These are phyloP conservation scores for Vanderwaltozyma yarrowii DNA, from an alignment of 805 yeast genomes.

Conservation along the genomic window DNA sequence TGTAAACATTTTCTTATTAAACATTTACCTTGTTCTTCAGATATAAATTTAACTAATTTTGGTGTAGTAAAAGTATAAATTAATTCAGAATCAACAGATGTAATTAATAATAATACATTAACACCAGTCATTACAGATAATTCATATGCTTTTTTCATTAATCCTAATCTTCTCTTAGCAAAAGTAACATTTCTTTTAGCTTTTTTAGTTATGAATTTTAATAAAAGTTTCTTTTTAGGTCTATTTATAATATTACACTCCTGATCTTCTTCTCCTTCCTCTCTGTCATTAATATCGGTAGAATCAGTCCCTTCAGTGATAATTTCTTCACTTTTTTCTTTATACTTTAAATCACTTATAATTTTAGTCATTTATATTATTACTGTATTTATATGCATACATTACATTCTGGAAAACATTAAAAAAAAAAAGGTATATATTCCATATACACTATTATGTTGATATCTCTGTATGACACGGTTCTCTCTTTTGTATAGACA, in stretches of 20 bases:
- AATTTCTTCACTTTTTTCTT: too few species aligned
- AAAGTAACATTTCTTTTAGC: constrained; percentile 96
- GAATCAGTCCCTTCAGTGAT: too few species aligned
- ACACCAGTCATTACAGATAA: constrained; percentile 92
- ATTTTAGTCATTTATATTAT: too few species aligned
- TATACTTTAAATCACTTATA: too few species aligned
- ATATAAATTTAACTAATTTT: constrained; percentile 87
- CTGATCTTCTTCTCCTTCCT: too few species aligned
- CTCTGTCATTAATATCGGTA: too few species aligned
- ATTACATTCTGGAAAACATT: too few species aligned
- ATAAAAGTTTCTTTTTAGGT: constrained; percentile 20
- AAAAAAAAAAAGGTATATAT: too few species aligned
- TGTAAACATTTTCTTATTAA: constrained; percentile 36
- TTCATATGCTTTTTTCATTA: constrained; percentile 97
- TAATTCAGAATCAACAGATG: constrained; percentile 78
- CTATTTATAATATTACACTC: background rate
- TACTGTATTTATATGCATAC: too few species aligned
- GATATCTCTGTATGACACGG: too few species aligned
- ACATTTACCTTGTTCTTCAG: constrained; percentile 89
- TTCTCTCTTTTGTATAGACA: too few species aligned
- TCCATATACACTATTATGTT: too few species aligned
- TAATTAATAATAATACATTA: constrained; percentile 83
- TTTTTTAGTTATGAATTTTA: constrained; percentile 90
- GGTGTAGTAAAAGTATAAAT: constrained; percentile 97
- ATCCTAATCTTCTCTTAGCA: constrained; percentile 94